Percentiles rank a stretch among this genome's conserved stretches.
Evolutionary conservation across 1,284 basidiomycete species (phyloP).

Genomic region (Puccinia coronata): DNA sequence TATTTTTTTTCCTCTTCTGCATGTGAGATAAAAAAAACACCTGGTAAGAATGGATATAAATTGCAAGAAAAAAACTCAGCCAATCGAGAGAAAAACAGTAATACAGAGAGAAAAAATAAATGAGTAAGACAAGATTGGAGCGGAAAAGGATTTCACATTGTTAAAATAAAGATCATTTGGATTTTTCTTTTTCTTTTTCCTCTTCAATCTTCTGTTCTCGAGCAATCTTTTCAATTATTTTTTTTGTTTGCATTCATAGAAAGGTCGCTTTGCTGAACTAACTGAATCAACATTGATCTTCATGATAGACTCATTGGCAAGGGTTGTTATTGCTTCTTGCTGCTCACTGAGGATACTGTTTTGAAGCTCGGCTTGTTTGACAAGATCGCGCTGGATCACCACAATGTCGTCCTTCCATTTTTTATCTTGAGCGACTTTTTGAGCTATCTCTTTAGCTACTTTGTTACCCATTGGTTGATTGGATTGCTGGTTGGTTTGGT

Average conservation of each 20-base stretch:
- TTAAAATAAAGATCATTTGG: too few relatives aligned
- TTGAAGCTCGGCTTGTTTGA: background rate
- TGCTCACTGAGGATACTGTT: background rate
- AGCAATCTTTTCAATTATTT: background rate
- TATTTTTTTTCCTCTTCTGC: too few relatives aligned
- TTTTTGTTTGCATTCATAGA: constrained; percentile 14
- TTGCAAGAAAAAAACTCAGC: too few relatives aligned
- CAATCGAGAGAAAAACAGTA: too few relatives aligned
- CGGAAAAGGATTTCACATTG: too few relatives aligned
- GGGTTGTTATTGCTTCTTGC: background rate
- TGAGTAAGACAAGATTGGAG: too few relatives aligned
- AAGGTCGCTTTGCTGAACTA: background rate
- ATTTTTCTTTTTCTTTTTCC: constrained; percentile 3
- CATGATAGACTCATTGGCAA: constrained; percentile 6
- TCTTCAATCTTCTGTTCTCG: background rate
- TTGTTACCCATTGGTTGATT: background rate
- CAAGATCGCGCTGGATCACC: background rate
- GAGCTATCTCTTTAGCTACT: background rate
- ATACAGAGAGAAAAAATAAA: too few relatives aligned
- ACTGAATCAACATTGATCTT: background rate
- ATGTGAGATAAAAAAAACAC: too few relatives aligned
- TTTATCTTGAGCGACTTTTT: background rate
- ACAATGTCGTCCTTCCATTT: background rate
- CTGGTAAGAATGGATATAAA: too few relatives aligned
- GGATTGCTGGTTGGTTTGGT: too few relatives aligned